These are phyloP conservation scores for Vaccinium macrocarpon DNA, from an alignment of 148 eudicot species.

Conservation along the genomic window DNA sequence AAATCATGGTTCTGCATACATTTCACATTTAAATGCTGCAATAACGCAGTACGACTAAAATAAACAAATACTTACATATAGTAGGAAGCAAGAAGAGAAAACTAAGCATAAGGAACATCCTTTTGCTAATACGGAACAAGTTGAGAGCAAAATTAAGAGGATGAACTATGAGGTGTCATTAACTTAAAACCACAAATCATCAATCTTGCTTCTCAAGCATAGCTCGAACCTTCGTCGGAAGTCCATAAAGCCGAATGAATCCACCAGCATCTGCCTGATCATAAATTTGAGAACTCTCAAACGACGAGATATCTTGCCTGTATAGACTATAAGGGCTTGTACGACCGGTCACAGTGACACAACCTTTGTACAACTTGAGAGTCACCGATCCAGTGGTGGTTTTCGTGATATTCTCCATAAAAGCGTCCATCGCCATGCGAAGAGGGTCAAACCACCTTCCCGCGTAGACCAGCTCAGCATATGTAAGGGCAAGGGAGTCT, in stretches of 20 bases:
- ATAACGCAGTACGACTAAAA: too few species aligned
- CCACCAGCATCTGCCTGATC: conserved; percentile 95
- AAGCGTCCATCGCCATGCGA: conserved; percentile 75
- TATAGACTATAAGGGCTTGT: conserved; percentile 74
- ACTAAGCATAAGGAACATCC: not conserved
- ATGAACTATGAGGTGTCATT: not conserved
- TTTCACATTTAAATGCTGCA: not conserved
- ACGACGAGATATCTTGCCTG: conserved; percentile 82
- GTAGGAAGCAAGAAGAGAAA: not conserved
- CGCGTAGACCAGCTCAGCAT: conserved; percentile 86
- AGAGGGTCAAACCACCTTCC: conserved; percentile 92
- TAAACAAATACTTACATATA: too few species aligned
- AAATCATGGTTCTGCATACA: not conserved
- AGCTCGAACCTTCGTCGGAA: conserved; percentile 76
- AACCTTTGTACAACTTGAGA: conserved; percentile 77
- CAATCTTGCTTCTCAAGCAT: conserved; percentile 55
- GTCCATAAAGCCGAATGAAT: conserved; percentile 72
- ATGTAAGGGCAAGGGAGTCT: conserved; percentile 72
- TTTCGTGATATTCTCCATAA: conserved; percentile 69
- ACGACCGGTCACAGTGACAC: conserved; percentile 57
- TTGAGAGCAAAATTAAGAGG: not conserved
- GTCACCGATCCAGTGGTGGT: conserved; percentile 89
- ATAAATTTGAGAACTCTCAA: conserved; percentile 74
- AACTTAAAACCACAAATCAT: not conserved
- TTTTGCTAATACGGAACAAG: not conserved